Conservation (phyloP, 768 basidiomycete species). For the Hygrophoropsis aurantiaca region DNA sequence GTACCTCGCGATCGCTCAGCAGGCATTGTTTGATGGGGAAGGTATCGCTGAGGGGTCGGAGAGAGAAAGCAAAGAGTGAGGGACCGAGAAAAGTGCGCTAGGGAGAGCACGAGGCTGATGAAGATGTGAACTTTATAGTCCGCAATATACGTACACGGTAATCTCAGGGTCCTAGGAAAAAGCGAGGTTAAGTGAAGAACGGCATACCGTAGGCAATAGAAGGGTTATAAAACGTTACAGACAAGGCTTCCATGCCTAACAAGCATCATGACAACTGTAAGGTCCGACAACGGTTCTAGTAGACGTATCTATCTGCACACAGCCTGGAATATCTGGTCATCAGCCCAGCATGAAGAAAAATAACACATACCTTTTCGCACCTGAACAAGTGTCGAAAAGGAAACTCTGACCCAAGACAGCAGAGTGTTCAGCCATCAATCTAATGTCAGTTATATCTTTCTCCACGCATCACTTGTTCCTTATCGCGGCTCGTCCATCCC, state of each 20-base stretch:
- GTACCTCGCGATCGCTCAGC: conserved; percentile 43
- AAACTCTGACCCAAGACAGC: conserved; percentile 11
- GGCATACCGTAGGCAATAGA: conserved; percentile 31
- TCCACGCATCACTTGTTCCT: not conserved
- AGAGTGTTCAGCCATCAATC: conserved; percentile 9
- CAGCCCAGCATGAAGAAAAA: not conserved
- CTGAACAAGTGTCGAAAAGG: conserved; percentile 11
- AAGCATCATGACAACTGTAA: conserved; percentile 13
- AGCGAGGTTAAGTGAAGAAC: conserved; percentile 28
- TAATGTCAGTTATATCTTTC: conserved; percentile 2
- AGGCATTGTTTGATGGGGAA: conserved; percentile 38
- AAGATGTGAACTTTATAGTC: conserved; percentile 27
- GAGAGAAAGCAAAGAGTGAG: conserved; percentile 15
- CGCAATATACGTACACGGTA: conserved; percentile 33
- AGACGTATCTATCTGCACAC: conserved; percentile 5
- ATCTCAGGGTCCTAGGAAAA: conserved; percentile 31
- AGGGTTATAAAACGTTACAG: conserved; percentile 16
- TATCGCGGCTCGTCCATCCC: not conserved
- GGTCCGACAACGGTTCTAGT: conserved; percentile 12
- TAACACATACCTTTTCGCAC: not conserved
- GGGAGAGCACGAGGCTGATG: conserved; percentile 22
- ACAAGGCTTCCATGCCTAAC: conserved; percentile 20
- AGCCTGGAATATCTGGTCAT: conserved; percentile 17
- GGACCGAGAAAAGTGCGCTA: conserved; percentile 9
- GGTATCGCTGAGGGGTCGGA: conserved; percentile 23